Evolutionary conservation across 106 monocot genomes (phyloP), one percentile per base, ranked within the genome.

Genomic region (Dendrobium chrysotoxum): DNA sequence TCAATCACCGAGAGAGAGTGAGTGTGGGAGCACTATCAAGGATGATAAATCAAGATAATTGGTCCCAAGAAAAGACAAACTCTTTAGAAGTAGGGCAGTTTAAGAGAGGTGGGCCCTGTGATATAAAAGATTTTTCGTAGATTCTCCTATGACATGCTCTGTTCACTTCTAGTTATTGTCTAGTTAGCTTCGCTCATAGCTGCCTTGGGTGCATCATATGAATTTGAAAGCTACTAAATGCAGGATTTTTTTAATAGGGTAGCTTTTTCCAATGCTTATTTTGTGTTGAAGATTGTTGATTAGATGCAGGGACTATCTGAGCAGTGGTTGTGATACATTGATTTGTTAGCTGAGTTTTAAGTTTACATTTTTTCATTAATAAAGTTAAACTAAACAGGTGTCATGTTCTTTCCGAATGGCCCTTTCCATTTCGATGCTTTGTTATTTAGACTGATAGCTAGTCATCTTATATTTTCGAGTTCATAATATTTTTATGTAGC

Each of bases 291-390:
- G 61, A 61, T 61, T 6, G 21, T n/a, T 61, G 21, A 61, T 61
- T 23, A 61, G n/a, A 61, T 61, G 21, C 5, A 2, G 21, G 21
- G 61, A n/a, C 5, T 61, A 61, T 61, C 4, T 61, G 8, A 61
- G 61, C n/a, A 5, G 5, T n/a, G 5, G 2, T 61, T 61, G 21
- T 61, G n/a, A 61, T 61, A 61, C 2, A n/a, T 61, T 50, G 16
- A 50, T 61, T 61, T 61, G 61, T 61, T 61, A 50, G 11, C n/a
- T 61, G 61, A 61, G 23, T n/a, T 61, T 61, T n/a, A 61, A 61
- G 23, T 61, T 55, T 61, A 21, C 20, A 7, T 57, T 57, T 0
- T 61, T 61, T 4, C 4, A 61, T 8, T 61, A 61, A 61, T 23
- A 5, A 61, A 61, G 11, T 61, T 20, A 55, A 61, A 61, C 61